phyloP scores from a whole-genome alignment of 805 yeast genomes.

The Ogataea methanolica region DNA sequence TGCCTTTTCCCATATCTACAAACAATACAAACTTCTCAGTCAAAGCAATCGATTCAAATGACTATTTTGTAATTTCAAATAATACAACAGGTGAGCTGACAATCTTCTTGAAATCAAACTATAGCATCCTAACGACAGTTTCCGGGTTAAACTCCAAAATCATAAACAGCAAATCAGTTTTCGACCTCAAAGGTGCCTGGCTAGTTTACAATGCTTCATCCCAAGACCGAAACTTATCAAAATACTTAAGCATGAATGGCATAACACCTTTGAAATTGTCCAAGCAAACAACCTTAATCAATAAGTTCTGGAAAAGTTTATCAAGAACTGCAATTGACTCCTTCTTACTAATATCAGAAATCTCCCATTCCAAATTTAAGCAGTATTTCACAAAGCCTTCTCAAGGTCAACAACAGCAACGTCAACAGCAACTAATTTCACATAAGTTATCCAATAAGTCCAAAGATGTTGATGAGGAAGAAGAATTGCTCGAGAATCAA shows the following conservation, averaged over 20 bases:
- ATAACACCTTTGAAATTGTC: slow-evolving; percentile 45
- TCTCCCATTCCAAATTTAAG: slow-evolving; percentile 40
- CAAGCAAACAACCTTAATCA: slow-evolving; percentile 41
- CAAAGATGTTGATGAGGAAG: slow-evolving; percentile 1
- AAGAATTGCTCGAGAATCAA: slow-evolving; percentile 12
- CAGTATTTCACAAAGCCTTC: slow-evolving; percentile 28
- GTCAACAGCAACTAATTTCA: neutral
- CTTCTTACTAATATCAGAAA: slow-evolving; percentile 37
- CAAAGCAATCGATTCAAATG: slow-evolving; percentile 7
- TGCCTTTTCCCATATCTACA: slow-evolving; percentile 2
- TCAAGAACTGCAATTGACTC: slow-evolving; percentile 48
- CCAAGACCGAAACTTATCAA: slow-evolving; percentile 28
- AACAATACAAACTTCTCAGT: slow-evolving; percentile 7
- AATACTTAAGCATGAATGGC: slow-evolving; percentile 10
- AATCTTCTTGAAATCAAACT: slow-evolving; percentile 5
- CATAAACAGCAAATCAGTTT: slow-evolving; percentile 36
- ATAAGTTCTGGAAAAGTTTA: slow-evolving; percentile 42
- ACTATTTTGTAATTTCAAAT: slow-evolving; percentile 15
- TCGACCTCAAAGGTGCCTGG: slow-evolving; percentile 48
- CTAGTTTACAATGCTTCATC: slow-evolving; percentile 42
- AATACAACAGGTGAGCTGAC: slow-evolving; percentile 14
- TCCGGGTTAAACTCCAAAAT: slow-evolving; percentile 11
- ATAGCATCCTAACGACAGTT: neutral
- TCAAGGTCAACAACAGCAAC: neutral
- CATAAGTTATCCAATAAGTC: neutral